Conservation (phyloP, 768 basidiomycete genomes). For the Agrocybe pediades region DNA sequence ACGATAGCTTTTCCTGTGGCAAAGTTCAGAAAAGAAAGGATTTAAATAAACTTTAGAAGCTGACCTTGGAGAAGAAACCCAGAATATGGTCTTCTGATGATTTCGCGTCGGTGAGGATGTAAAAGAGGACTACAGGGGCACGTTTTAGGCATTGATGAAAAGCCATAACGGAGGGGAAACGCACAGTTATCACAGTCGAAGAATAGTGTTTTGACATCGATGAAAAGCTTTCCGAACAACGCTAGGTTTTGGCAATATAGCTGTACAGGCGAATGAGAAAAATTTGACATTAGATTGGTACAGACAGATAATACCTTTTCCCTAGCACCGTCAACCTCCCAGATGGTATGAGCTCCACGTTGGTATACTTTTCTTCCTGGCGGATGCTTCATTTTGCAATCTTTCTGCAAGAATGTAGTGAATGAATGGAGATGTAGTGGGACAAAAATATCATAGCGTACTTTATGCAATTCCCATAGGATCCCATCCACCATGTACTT, state of each 20-base stretch:
- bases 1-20: slow-evolving; percentile 86
- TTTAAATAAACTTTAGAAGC: background rate
- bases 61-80: slow-evolving; percentile 68
- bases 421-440: background rate
- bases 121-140: slow-evolving; percentile 72
- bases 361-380: slow-evolving; percentile 93
- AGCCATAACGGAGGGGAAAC: slow-evolving; percentile 21
- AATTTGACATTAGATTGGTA: background rate
- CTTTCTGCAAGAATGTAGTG: slow-evolving; percentile 50
- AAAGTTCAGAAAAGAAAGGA: background rate
- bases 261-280: slow-evolving; percentile 39
- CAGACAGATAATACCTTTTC: slow-evolving; percentile 61
- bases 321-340: slow-evolving; percentile 91
- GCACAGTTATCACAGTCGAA: slow-evolving; percentile 87
- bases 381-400: slow-evolving; percentile 69
- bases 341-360: slow-evolving; percentile 85
- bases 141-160: background rate
- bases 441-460: slow-evolving; percentile 31
- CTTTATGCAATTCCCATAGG: slow-evolving; percentile 69
- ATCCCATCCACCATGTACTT: slow-evolving; percentile 87
- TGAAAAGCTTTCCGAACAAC: slow-evolving; percentile 97
- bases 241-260: slow-evolving; percentile 96
- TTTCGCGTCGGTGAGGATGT: slow-evolving; percentile 85
- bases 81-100: slow-evolving; percentile 81
- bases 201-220: slow-evolving; percentile 95